Base-by-base conservation (phyloP, 2,329 filamentous ascomycete genomes). In the Calonectria naviculata region DNA sequence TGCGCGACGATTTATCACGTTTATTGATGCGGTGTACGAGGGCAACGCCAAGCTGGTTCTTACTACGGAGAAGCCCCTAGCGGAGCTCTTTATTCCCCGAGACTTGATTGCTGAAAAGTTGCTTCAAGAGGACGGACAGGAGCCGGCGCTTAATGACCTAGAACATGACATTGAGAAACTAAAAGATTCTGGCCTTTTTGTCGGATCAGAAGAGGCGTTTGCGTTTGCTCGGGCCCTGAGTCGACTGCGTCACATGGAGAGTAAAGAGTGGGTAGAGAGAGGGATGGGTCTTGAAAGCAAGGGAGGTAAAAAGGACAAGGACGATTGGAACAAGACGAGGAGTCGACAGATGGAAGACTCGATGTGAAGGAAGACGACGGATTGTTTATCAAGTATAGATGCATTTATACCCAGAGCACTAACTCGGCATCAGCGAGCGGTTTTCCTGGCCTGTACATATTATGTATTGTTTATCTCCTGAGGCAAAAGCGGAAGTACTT, bases 11-110 rank as follows among this genome's bases (percentile, higher is more conserved):
- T 98, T 99, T 83, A 99, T 99, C 81, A 99, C 96, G 0, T 98
- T 99, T 78, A 94, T 99, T 75, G 97, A 99, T 81, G 96, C 97
- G 7, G 93, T 98, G 5, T 99, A 99, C 80, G 97, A 99, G 83
- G 88, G 89, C 31, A 90, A 96, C 83, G 95, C 95, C n/a, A 98
- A 98, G 84, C 89, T 99, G 9, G 96, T 98, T 19, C 89, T 99
- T 67, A 99, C 97, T 0, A 95, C 94, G 4, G 95, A 92, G 46
- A 94, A 95, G 60, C 95, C 96, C 0, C 87, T 99, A 2, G 91
- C 91, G 9, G 92, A 97, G 80, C 90, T 98, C 38, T 99, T 98
- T 84, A 88, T 97, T 54, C 94, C 93, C 26, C 87, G 90, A 19
- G 86, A 90, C 19, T 93, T 95, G 81, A 85, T 95, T 60, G 87